Conservation (phyloP, 2,329 filamentous ascomycete species). For the Fusarium sp. region DNA sequence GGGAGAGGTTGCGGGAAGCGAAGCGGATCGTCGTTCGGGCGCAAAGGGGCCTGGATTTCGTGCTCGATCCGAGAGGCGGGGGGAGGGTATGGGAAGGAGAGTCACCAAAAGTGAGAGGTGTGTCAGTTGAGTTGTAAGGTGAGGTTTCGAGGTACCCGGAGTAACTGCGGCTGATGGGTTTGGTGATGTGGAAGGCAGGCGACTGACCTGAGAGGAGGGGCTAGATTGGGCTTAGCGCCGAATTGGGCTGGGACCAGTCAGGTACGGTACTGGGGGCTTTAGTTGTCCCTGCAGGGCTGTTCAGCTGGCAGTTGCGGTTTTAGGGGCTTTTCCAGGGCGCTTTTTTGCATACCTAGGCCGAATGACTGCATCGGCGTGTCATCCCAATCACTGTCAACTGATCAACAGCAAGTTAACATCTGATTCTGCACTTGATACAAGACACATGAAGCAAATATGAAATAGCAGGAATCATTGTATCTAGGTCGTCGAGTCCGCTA, state of each 20-base stretch:
- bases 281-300: constrained; percentile 40
- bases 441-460: too few relatives aligned
- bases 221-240: constrained; percentile 55
- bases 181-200: constrained; percentile 49
- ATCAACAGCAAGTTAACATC: constrained; percentile 5
- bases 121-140: constrained; percentile 47
- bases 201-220: constrained; percentile 23
- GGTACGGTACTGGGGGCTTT: constrained; percentile 5
- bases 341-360: constrained; percentile 20
- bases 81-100: constrained; percentile 29
- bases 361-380: constrained; percentile 41
- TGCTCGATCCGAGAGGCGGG: constrained; percentile 31
- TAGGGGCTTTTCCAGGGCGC: constrained; percentile 27
- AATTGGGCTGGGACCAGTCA: constrained; percentile 24
- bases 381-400: neutral
- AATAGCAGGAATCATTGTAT: too few relatives aligned
- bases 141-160: constrained; percentile 45
- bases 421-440: neutral
- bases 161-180: constrained; percentile 50
- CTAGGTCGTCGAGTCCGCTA: neutral
- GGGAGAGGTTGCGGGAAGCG: constrained; percentile 20
- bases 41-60: constrained; percentile 10
- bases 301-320: constrained; percentile 36
- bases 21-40: constrained; percentile 31
- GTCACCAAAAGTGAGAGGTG: constrained; percentile 36